These are phyloP conservation scores for Colletotrichum liaoningense DNA, from an alignment of 2,329 filamentous ascomycete genomes.

Conservation along the genomic window DNA sequence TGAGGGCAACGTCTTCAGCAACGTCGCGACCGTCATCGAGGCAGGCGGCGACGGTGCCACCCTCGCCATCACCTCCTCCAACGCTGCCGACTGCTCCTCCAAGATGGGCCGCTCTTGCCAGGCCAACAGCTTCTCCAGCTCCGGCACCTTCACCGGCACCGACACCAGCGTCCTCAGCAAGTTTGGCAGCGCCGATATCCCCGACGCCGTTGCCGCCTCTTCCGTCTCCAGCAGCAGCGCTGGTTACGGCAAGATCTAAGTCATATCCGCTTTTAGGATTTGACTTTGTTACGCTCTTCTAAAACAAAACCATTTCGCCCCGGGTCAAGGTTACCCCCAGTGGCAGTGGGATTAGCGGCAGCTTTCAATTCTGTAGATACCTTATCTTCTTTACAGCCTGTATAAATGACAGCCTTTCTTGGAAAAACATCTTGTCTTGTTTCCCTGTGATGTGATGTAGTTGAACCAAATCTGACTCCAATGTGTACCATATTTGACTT, in stretches of 20 bases:
- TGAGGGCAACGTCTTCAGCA: slow-evolving; percentile 69
- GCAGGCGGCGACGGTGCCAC: slow-evolving; percentile 7
- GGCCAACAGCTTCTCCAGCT: slow-evolving; percentile 59
- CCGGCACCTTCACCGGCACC: slow-evolving; percentile 49
- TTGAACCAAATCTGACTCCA: background rate
- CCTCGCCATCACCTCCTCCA: slow-evolving; percentile 33
- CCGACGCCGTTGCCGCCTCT: slow-evolving; percentile 42
- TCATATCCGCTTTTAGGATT: background rate
- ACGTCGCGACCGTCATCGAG: slow-evolving; percentile 57
- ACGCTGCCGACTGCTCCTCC: slow-evolving; percentile 50
- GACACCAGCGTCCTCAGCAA: slow-evolving; percentile 61
- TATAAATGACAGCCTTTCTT: background rate
- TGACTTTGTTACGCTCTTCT: background rate
- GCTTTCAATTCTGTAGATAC: slow-evolving; percentile 1
- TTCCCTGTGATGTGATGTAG: background rate
- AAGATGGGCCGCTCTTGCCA: slow-evolving; percentile 62
- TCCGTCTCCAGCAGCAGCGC: slow-evolving; percentile 52
- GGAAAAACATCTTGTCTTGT: background rate
- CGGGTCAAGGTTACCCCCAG: background rate
- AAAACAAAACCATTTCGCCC: too few relatives aligned
- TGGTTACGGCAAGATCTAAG: slow-evolving; percentile 58
- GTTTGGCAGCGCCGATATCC: slow-evolving; percentile 58
- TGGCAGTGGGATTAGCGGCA: background rate
- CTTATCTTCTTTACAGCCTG: background rate
- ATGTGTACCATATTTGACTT: too few relatives aligned